A percentile compares a stretch with the other conserved stretches of the same genome.
phyloP scores from a whole-genome alignment of 2,329 filamentous ascomycete species.

The Talaromyces rugulosus region DNA sequence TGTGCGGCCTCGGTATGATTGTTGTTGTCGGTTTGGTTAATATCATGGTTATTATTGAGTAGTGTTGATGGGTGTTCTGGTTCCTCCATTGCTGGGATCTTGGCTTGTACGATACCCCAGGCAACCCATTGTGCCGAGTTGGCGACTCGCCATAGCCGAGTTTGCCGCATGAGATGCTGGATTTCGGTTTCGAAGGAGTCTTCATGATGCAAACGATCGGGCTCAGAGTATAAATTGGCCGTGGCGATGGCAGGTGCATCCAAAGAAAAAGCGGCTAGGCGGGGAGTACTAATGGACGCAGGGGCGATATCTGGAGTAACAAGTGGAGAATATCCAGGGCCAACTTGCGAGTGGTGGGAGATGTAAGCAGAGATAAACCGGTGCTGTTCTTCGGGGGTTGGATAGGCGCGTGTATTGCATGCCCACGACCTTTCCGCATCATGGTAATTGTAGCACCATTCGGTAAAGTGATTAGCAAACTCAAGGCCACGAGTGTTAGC shows the following conservation, averaged over 20 bases:
- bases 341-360: conserved; percentile 64
- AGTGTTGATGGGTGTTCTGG: conserved; percentile 25
- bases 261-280: conserved; percentile 67
- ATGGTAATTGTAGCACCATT: conserved; percentile 99
- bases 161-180: conserved; percentile 69
- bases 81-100: conserved; percentile 66
- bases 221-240: neutral
- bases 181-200: conserved; percentile 65
- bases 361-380: conserved; percentile 86
- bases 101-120: conserved; percentile 95
- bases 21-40: neutral
- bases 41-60: conserved; percentile 6
- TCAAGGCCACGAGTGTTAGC: conserved; percentile 83
- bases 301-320: conserved; percentile 54
- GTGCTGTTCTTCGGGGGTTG: conserved; percentile 72
- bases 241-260: conserved; percentile 60
- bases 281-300: conserved; percentile 46
- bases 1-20: conserved; percentile 8
- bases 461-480: conserved; percentile 96
- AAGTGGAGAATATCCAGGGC: conserved; percentile 22
- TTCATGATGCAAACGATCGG: conserved; percentile 32
- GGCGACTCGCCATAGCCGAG: conserved; percentile 77
- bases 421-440: conserved; percentile 60
- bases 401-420: conserved; percentile 69
- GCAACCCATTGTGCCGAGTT: conserved; percentile 90